phyloP scores from a whole-genome alignment of 192 early-diverging fungal genomes.

The Spizellomyces punctatus region DNA sequence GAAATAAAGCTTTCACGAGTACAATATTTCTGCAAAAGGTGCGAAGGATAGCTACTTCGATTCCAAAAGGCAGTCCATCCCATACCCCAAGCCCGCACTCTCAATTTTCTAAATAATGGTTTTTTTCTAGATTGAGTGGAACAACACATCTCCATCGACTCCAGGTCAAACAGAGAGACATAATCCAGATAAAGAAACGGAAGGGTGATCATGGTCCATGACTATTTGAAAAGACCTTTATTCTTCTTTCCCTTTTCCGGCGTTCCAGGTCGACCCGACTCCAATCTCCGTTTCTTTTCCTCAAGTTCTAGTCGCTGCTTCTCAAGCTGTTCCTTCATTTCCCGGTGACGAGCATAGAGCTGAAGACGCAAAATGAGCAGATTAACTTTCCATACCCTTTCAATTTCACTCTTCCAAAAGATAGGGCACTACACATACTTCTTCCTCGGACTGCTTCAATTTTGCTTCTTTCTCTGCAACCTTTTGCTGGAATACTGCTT shows the following conservation, averaged over 20 bases:
- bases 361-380: conserved; percentile 16
- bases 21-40: too few species aligned
- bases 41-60: too few species aligned
- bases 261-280: conserved; percentile 67
- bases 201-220: too few species aligned
- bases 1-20: too few species aligned
- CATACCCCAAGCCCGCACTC: too few species aligned
- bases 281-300: conserved; percentile 90
- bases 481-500: conserved; percentile 97
- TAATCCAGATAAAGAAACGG: neutral
- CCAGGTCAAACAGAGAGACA: neutral
- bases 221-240: conserved; percentile 61
- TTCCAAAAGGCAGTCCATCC: too few species aligned
- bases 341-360: conserved; percentile 94
- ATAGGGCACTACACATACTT: conserved; percentile 31
- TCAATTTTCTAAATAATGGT: too few species aligned
- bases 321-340: conserved; percentile 98
- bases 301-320: conserved; percentile 91
- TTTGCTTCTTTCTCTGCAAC: conserved; percentile 98
- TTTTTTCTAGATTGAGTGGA: too few species aligned
- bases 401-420: neutral
- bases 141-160: neutral
- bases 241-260: conserved; percentile 77
- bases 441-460: conserved; percentile 96
- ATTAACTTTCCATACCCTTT: conserved; percentile 1